Evolutionary conservation across 345 rosid genomes (phyloP), one percentile per base, ranked within the genome.

Genomic region (Populus nigra): DNA sequence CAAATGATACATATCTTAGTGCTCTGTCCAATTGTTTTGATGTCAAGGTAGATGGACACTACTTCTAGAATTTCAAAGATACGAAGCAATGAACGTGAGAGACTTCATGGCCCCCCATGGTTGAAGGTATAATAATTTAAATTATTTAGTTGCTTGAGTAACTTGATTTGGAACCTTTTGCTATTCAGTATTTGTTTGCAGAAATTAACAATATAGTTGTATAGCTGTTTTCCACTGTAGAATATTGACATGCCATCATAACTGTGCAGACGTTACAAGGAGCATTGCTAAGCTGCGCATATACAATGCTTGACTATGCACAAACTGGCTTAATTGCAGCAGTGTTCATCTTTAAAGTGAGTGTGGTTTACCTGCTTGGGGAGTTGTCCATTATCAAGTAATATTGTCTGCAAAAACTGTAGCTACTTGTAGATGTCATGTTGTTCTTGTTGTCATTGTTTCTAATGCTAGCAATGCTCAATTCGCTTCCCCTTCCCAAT

Each of bases 241-340:
- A 41, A 31, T 81, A 62, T 45, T 78, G 73, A 78, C 69, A 47
- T 33, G 3, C 36, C 50, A 66, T 41, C 25, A 6, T 39, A 49
- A 70, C 29, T 18, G 65, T 79, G 50, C 89, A 96, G 99, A 77
- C 88, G 73, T 53, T 96, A 72, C 97, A 96, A 91, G 91, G 99
- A 82, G 91, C 94, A 78, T 79, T 96, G 70, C 92, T 96, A 73
- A 87, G 88, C 78, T 91, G 97, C 80, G 68, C 91, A 2, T 96
- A 96, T 86, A 81, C 90, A 1, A 82, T 90, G 82, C 97, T 96
- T 62, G 98, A 96, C 87, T 96, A 96, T 73, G 97, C 99, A 67
- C 99, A 96, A 81, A 96, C 95, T 47, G 99, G 98, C 77, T 78
- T 96, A 77, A 94, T 94, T 84, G 97, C 98, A n/a, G 88, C 98